Percentiles rank a stretch among this genome's conserved stretches.
Evolutionary conservation across 1,139 yeast genomes (phyloP).

Genomic region (Sugiyamaella japonica): DNA sequence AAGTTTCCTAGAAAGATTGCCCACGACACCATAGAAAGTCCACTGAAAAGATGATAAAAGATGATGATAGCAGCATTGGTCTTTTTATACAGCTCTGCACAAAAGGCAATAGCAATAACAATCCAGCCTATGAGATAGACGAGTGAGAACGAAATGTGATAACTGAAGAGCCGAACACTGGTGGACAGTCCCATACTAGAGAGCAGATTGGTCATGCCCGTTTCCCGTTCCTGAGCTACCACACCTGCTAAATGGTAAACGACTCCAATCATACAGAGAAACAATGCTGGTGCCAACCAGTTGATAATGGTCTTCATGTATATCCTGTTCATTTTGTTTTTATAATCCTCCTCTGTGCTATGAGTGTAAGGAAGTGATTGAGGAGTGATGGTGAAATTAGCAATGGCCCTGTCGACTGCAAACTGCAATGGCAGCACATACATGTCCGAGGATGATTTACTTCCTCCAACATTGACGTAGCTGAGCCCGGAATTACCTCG

Average conservation of each 20-base stretch:
- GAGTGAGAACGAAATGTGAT: constrained; percentile 35
- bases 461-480: constrained; percentile 31
- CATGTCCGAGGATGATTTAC: constrained; percentile 35
- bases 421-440: constrained; percentile 41
- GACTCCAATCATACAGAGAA: constrained; percentile 41
- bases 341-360: constrained; percentile 31
- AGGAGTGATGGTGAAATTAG: constrained; percentile 34
- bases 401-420: constrained; percentile 42
- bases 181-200: constrained; percentile 39
- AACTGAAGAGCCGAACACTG: constrained; percentile 34
- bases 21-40: constrained; percentile 39
- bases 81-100: constrained; percentile 31
- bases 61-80: constrained; percentile 37
- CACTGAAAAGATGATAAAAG: constrained; percentile 40
- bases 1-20: constrained; percentile 38
- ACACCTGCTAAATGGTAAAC: constrained; percentile 41
- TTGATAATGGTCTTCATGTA: constrained; percentile 36
- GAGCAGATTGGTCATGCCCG: constrained; percentile 38
- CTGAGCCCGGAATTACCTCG: constrained; percentile 40
- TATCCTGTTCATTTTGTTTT: constrained; percentile 29
- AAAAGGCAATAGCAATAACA: constrained; percentile 33
- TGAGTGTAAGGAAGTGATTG: constrained; percentile 38
- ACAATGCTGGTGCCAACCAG: constrained; percentile 42
- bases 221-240: constrained; percentile 40
- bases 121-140: constrained; percentile 41